Percentiles rank a stretch among this genome's conserved stretches.
Conservation (phyloP, 352 stramenopile species). For the Pythium aquatile region DNA sequence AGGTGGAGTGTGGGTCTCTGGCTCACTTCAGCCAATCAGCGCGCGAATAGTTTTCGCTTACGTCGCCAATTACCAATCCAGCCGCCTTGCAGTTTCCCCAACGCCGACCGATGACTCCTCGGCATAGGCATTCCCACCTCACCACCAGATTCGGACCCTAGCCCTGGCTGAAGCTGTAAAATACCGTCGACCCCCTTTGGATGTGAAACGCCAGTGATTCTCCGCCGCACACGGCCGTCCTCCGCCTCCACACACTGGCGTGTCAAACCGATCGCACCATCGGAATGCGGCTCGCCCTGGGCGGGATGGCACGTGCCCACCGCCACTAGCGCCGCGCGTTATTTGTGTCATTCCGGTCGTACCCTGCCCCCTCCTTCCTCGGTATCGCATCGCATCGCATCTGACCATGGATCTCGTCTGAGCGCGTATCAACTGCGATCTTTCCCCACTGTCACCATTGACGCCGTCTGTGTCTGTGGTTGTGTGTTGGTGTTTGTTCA, state of each 20-base stretch:
- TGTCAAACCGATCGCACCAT: constrained; percentile 26
- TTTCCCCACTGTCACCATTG: background rate
- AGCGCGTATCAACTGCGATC: background rate
- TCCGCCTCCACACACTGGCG: constrained; percentile 11
- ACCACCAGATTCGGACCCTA: constrained; percentile 41
- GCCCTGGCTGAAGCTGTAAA: constrained; percentile 23
- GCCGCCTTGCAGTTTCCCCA: constrained; percentile 19
- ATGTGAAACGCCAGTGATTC: constrained; percentile 22
- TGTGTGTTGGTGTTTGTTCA: background rate
- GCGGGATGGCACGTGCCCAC: constrained; percentile 4
- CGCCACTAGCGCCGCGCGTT: background rate
- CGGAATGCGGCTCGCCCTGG: constrained; percentile 14
- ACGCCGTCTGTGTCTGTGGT: no score
- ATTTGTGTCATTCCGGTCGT: background rate
- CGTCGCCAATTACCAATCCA: constrained; percentile 20
- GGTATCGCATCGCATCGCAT: background rate
- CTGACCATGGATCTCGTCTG: background rate
- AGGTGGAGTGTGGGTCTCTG: constrained; percentile 1
- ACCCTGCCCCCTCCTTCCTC: background rate
- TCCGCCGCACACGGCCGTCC: constrained; percentile 13
- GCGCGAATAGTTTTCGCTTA: constrained; percentile 31
- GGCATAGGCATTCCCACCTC: constrained; percentile 26
- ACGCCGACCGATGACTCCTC: constrained; percentile 28
- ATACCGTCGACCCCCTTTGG: constrained; percentile 22
- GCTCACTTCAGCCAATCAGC: constrained; percentile 22